Base-by-base conservation (phyloP, 1,284 basidiomycete species). In the Irpex sp. region DNA sequence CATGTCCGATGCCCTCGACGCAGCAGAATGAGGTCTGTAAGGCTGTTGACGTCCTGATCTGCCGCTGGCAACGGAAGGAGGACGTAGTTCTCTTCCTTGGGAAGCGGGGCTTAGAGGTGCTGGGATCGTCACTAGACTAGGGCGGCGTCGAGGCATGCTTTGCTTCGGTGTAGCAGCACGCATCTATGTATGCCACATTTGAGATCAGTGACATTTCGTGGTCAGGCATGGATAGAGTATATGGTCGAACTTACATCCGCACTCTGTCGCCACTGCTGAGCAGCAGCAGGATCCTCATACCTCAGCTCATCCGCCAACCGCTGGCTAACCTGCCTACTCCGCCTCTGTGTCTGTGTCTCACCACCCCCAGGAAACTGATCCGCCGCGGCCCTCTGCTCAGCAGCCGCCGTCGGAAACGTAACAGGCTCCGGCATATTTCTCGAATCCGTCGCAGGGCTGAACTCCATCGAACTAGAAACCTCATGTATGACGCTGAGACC, bases 401-500 rank as follows among this genome's bases (percentile, higher is more conserved):
- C 60, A 31, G 68, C 56, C 40, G 66, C 66, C 0, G 56, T 58
- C 17, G 71, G 67, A 59, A 71, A 73, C 4, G 58, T 59, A 36
- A 66, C 7, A 49, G 78, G 54, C 63, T 75, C 71, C 56, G 71
- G 73, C 62, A 71, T 69, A 9, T 66, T 54, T 8, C 67, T 65
- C 8, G 63, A 66, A 31, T 72, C 71, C 2, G 67, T 64, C 2
- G 64, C 63, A 17, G 75, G 74, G 56, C 72, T 75, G 38, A 59
- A 70, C 54, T 73, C 71, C 65, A 70, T 66, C 0, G 71, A 69
- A 62, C 77, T 78, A 1, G 73, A 69, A 21, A 76, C 79, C 64
- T 80, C 80, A 3, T 74, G 76, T 31, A 80, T 80, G 11, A 77
- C 75, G 62, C 76, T 77, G 51, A 81, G 69, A 4, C 67, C 68